Evolutionary conservation across 2,329 filamentous ascomycete genomes (phyloP), one percentile per base, ranked within the genome.

Genomic region (Aureobasidium leucospermi): DNA sequence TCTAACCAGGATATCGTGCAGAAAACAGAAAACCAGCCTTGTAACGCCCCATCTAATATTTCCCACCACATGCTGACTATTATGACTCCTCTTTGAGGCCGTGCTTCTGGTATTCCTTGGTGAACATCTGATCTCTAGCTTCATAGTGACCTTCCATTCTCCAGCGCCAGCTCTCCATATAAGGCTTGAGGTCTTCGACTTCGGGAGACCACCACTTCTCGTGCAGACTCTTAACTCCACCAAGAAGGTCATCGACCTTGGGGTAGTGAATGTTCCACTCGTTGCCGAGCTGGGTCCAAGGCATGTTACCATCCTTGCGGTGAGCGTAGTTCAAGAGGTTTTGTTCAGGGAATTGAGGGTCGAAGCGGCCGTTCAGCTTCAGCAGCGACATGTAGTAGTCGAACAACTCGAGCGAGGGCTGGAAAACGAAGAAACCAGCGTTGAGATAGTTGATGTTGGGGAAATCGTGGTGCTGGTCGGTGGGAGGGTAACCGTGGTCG

Each of bases 151-250:
- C 75, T 65, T 67, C 69, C 70, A 70, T 68, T 62, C 51, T 66
- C 73, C 63, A 73, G 63, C 67, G 68, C 49, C 65, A 67, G 16
- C 65, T 67, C 46, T 61, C 58, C 49, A 76, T 60, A 55, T 69
- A 70, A 16, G 67, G 66, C 23, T 61, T 63, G 34, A 76, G 65
- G 55, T 69, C 67, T 43, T 67, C 61, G 39, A 70, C 65, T 29
- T 64, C 68, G 1, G 68, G 70, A 41, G 66, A 62, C 73, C 73
- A 75, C 69, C 70, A 75, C 64, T 75, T 76, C 62, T 71, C 72
- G 46, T 76, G 74, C 49, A 75, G 63, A 56, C 67, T 71, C 38
- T 65, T 65, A 9, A 74, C 64, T 0, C 74, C 73, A 32, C 70
- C 67, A 10, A 70, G 64, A 32, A 75, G 60, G 57, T 76, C 73